Evolutionary conservation across 1,139 yeast genomes (phyloP), one percentile per base, ranked within the genome.

Genomic region (Fermentozyma sake): DNA sequence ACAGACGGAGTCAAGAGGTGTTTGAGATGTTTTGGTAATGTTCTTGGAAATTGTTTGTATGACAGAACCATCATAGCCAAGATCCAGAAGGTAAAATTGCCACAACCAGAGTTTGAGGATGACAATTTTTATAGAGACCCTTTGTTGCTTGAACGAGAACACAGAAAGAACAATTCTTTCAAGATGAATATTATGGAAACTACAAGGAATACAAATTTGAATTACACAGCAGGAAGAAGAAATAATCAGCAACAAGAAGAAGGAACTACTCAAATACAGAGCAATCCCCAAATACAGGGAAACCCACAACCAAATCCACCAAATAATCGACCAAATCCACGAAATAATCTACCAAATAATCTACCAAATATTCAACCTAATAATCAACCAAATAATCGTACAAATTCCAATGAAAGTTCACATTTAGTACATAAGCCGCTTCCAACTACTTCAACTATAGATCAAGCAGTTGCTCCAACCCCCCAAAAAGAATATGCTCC

Each of bases 1-100:
- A 83, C 94, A 0, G 94, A 83, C 55, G 94, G 84, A 0, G 54
- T 82, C 42, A 83, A 83, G 48, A 58, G 94, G 36, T 81, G 89
- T 18, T 61, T 83, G 36, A 65, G 93, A 44, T 79, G 83, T 35
- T 83, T 80, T 52, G 94, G 94, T 23, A 81, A 81, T 48, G 84
- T 84, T 0, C 55, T 82, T 46, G 93, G 93, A 1, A 82, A 82
- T 46, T 82, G 93, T 51, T 66, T 82, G 12, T 82, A 82, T 45
- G 93, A 82, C 48, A 77, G 78, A 44, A 74, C 73, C 25, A 78
- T 77, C 32, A 50, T 78, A 16, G 62, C 72, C 14, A 75, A 76
- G 46, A 73, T 82, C 25, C 63, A 67, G 27, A 65, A 68, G 31
- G 66, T 79, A 26, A 66, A 69, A 33, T 58, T 65, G 31, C 76